Conservation (phyloP, 768 basidiomycete genomes). For the Tricholoma sp. region DNA sequence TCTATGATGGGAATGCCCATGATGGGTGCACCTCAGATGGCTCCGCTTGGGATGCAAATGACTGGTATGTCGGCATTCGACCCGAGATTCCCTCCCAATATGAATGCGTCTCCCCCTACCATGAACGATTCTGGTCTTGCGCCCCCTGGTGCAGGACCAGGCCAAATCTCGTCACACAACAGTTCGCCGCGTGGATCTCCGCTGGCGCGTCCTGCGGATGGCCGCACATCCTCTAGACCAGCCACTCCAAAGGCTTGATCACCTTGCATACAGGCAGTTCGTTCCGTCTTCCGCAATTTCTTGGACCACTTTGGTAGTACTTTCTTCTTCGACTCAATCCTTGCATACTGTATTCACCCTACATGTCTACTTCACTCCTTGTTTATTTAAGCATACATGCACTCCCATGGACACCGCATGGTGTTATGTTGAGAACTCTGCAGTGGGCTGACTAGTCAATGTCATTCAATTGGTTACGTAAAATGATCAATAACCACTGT, state of each 20-base stretch:
- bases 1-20: slow-evolving; percentile 77
- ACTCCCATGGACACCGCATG: background rate
- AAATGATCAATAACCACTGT: background rate
- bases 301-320: background rate
- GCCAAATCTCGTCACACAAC: slow-evolving; percentile 37
- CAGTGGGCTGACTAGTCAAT: background rate
- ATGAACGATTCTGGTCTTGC: slow-evolving; percentile 30
- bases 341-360: background rate
- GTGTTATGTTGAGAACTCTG: background rate
- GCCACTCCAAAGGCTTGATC: slow-evolving; percentile 28
- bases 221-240: slow-evolving; percentile 28
- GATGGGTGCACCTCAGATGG: slow-evolving; percentile 41
- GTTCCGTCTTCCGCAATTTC: background rate
- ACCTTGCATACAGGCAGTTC: too few relatives aligned
- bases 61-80: slow-evolving; percentile 62
- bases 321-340: background rate
- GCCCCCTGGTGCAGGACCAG: slow-evolving; percentile 28
- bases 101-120: slow-evolving; percentile 14
- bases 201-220: slow-evolving; percentile 28
- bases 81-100: slow-evolving; percentile 44
- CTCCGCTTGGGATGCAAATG: slow-evolving; percentile 47
- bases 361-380: background rate
- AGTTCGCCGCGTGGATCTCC: slow-evolving; percentile 58
- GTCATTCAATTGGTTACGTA: background rate
- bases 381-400: background rate